A percentile compares a stretch with the other conserved stretches of the same genome.
Evolutionary conservation across 2,329 filamentous ascomycete genomes (phyloP).

Genomic region (Aspergillus hiratsukae): DNA sequence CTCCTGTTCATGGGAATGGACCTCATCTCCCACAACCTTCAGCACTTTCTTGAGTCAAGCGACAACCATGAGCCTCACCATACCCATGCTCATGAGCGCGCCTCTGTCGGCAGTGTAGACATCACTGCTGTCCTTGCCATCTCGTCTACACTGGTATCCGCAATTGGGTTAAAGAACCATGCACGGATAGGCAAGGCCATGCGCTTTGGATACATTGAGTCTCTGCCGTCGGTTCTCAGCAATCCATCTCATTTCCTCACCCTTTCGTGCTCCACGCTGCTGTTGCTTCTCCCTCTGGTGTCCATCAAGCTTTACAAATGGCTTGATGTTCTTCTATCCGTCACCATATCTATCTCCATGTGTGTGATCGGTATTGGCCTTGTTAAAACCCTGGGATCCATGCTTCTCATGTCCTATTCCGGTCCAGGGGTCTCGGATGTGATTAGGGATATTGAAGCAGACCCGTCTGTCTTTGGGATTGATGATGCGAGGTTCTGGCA

Average conservation of each 20-base stretch:
- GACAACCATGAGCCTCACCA: constrained; percentile 70
- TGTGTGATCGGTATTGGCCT: constrained; percentile 78
- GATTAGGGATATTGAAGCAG: constrained; percentile 78
- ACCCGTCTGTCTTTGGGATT: constrained; percentile 69
- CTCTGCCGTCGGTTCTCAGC: constrained; percentile 77
- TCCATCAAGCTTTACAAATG: constrained; percentile 75
- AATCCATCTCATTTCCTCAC: constrained; percentile 96
- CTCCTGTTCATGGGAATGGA: constrained; percentile 97
- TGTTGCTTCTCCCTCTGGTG: constrained; percentile 77
- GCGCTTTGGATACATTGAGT: constrained; percentile 76
- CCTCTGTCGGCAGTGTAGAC: constrained; percentile 74
- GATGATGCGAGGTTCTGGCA: constrained; percentile 98
- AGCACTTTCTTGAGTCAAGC: constrained; percentile 81
- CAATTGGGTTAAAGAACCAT: constrained; percentile 83
- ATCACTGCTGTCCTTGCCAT: constrained; percentile 78
- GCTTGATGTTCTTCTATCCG: constrained; percentile 78
- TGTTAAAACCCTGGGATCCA: constrained; percentile 79
- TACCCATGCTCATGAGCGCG: constrained; percentile 60
- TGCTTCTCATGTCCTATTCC: constrained; percentile 90
- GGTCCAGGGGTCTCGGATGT: constrained; percentile 62
- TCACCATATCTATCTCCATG: constrained; percentile 81
- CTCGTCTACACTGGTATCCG: constrained; percentile 75
- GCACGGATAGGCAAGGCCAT: constrained; percentile 87
- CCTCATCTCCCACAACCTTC: constrained; percentile 86
- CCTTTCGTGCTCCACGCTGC: constrained; percentile 73